These are phyloP conservation scores for Hyaloscypha variabilis DNA, from an alignment of 495 filamentous ascomycete genomes.

Conservation along the genomic window DNA sequence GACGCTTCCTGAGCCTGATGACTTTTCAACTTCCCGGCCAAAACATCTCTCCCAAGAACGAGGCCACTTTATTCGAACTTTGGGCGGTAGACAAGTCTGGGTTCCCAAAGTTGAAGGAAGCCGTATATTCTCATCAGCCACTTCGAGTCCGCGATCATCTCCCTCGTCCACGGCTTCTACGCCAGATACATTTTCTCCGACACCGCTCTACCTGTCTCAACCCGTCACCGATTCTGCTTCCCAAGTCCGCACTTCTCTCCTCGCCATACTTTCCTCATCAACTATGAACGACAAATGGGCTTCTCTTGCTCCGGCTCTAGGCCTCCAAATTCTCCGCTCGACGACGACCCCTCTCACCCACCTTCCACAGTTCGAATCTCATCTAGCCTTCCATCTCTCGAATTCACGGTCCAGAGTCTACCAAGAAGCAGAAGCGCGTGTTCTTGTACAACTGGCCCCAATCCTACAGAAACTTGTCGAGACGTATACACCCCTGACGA, in stretches of 20 bases:
- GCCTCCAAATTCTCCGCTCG: constrained; percentile 55
- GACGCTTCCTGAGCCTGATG: constrained; percentile 26
- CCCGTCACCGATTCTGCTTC: constrained; percentile 29
- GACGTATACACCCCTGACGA: constrained; percentile 51
- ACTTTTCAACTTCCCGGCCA: constrained; percentile 13
- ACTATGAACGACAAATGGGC: constrained; percentile 26
- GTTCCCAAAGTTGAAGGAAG: constrained; percentile 24
- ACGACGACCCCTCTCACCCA: constrained; percentile 45
- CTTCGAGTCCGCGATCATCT: constrained; percentile 29
- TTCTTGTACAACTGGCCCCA: constrained; percentile 29
- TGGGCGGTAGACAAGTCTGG: constrained; percentile 21
- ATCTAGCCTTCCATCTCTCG: constrained; percentile 35
- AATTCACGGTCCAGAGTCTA: constrained; percentile 24
- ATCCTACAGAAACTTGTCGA: constrained; percentile 47
- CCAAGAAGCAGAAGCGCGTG: constrained; percentile 28
- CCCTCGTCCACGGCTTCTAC: constrained; percentile 38
- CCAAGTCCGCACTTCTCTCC: constrained; percentile 25
- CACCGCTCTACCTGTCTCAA: constrained; percentile 29
- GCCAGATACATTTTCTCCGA: constrained; percentile 26
- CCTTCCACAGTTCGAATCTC: constrained; percentile 47
- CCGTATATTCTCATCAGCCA: constrained; percentile 2
- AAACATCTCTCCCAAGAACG: constrained; percentile 12
- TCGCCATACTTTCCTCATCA: constrained; percentile 28
- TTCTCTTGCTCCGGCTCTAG: constrained; percentile 37
- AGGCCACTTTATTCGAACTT: constrained; percentile 16